Conservation (phyloP, 768 basidiomycete genomes). For the Amanita rubescens region DNA sequence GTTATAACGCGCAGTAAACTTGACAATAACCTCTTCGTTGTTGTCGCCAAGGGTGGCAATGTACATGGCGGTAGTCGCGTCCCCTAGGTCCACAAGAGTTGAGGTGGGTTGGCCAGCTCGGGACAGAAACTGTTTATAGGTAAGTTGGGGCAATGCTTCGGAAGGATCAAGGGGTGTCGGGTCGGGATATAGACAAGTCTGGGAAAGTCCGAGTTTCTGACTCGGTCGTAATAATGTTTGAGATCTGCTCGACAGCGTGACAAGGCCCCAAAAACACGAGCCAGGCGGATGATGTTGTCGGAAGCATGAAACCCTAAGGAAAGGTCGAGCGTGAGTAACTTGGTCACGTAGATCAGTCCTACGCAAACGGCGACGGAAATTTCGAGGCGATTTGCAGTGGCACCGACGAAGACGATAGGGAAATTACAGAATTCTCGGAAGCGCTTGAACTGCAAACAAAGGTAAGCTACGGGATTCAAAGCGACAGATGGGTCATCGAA, state of each 20-base stretch:
- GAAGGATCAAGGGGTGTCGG: constrained; percentile 8
- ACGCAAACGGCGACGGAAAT: constrained; percentile 11
- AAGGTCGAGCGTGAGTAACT: constrained; percentile 12
- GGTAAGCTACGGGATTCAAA: constrained; percentile 2
- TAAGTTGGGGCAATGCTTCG: constrained; percentile 10
- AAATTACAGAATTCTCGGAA: constrained; percentile 12
- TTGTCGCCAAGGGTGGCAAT: constrained; percentile 12
- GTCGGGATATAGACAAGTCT: constrained; percentile 11
- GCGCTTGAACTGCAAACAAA: constrained; percentile 11
- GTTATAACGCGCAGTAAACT: constrained; percentile 18
- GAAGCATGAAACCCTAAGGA: constrained; percentile 12
- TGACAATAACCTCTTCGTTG: constrained; percentile 15
- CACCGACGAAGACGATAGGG: constrained; percentile 13
- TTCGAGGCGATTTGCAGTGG: constrained; percentile 15
- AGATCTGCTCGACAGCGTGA: constrained; percentile 5
- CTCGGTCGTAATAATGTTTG: constrained; percentile 8
- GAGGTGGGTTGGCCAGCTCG: constrained; percentile 8
- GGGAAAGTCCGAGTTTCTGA: constrained; percentile 6
- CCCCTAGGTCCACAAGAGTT: constrained; percentile 4
- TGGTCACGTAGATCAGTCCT: constrained; percentile 12
- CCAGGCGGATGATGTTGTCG: constrained; percentile 12
- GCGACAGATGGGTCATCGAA: constrained; percentile 7
- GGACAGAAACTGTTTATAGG: constrained; percentile 9
- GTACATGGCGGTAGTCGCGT: constrained; percentile 13
- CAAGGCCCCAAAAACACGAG: constrained; percentile 13